These are phyloP conservation scores for Pseudoscleropodium purum DNA, from an alignment of 225 moss, liverwort and hornwort genomes.

Conservation along the genomic window DNA sequence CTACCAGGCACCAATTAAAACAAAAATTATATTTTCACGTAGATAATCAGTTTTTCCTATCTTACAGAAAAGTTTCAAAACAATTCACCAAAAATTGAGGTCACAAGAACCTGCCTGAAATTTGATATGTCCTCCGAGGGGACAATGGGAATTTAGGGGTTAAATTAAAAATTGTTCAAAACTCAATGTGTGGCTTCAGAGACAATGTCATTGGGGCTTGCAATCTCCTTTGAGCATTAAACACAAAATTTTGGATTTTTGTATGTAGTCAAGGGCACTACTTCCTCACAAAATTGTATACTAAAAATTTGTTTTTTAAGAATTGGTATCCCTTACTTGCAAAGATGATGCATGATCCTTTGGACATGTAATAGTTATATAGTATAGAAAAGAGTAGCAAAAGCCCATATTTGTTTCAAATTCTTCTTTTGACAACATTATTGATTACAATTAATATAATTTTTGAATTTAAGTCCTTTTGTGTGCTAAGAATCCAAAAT, in stretches of 20 bases:
- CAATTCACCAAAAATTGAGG: too few relatives aligned
- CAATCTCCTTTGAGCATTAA: background rate
- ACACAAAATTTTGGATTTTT: background rate
- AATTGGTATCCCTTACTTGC: background rate
- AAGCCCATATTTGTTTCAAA: background rate
- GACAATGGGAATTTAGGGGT: too few relatives aligned
- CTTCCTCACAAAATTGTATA: fast-evolving
- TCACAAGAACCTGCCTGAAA: too few relatives aligned
- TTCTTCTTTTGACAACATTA: background rate
- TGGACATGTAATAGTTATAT: background rate
- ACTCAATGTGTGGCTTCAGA: too few relatives aligned
- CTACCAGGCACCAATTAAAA: too few relatives aligned
- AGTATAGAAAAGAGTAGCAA: background rate
- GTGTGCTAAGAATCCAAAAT: background rate
- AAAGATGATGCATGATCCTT: background rate
- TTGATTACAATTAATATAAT: fast-evolving
- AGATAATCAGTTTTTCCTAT: too few relatives aligned
- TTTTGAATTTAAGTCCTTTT: background rate
- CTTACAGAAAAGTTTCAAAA: too few relatives aligned
- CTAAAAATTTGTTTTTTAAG: fast-evolving
- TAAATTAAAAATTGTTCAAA: background rate
- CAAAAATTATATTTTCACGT: too few relatives aligned
- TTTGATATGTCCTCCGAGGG: too few relatives aligned
- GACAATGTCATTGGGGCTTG: fast-evolving
- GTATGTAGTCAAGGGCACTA: background rate